Percentiles rank a stretch among this genome's conserved stretches.
phyloP scores from a whole-genome alignment of 2,329 filamentous ascomycete species.

The Cladosporium phlei region DNA sequence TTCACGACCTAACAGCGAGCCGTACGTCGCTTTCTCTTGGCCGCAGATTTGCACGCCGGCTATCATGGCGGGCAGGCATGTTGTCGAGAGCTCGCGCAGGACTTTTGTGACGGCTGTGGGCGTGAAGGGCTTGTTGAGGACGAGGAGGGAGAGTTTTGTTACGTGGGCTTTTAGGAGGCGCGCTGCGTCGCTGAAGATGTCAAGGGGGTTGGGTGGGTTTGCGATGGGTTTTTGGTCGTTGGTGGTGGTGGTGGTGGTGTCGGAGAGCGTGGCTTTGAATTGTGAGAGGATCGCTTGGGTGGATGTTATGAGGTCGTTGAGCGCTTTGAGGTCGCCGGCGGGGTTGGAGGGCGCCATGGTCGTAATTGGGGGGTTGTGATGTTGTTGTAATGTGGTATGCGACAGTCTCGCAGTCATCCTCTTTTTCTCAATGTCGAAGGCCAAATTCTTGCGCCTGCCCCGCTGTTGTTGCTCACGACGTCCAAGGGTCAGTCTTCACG shows the following conservation, averaged over 20 bases:
- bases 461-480: no score
- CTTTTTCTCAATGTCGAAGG: conserved; percentile 4
- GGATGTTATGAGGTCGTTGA: conserved; percentile 28
- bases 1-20: conserved; percentile 59
- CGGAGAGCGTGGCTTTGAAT: conserved; percentile 28
- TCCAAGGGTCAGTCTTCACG: no score
- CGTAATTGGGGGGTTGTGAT: not conserved
- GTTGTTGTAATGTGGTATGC: not conserved
- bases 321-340: conserved; percentile 23
- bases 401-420: conserved; percentile 1
- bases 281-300: conserved; percentile 30
- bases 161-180: conserved; percentile 73
- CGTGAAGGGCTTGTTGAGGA: conserved; percentile 83
- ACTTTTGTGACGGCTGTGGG: conserved; percentile 68
- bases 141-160: conserved; percentile 80
- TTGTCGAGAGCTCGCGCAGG: conserved; percentile 65
- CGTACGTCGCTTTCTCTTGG: conserved; percentile 51
- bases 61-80: conserved; percentile 69
- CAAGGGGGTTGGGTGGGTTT: conserved; percentile 51
- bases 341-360: conserved; percentile 25
- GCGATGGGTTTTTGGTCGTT: conserved; percentile 24
- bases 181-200: conserved; percentile 66
- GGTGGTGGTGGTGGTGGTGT: conserved; percentile 18
- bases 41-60: conserved; percentile 64
- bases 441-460: conserved; percentile 15